These are phyloP conservation scores for Fusarium xylarioides DNA, from an alignment of 2,329 filamentous ascomycete species.

Conservation along the genomic window DNA sequence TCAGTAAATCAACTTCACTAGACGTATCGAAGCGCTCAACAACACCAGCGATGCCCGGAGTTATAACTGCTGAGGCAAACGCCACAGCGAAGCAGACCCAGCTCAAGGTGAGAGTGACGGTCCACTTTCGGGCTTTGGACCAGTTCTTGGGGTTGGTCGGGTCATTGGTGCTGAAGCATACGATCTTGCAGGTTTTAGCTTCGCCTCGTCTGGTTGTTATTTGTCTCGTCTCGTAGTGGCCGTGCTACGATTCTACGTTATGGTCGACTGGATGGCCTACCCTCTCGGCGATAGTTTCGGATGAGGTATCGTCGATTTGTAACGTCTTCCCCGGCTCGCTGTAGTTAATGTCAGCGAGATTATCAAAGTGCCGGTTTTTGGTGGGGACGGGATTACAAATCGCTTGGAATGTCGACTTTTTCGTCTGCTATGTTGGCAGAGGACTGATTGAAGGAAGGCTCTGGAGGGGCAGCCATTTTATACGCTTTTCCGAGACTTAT, in stretches of 20 bases:
- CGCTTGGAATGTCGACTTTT: not conserved
- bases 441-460: not conserved
- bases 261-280: not conserved
- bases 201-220: not conserved
- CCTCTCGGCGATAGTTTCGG: not conserved
- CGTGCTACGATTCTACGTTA: not conserved
- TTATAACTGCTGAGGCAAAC: not conserved
- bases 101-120: not conserved
- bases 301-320: not conserved
- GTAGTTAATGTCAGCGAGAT: not conserved
- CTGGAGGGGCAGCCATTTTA: not conserved
- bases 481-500: not conserved
- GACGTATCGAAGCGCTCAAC: not conserved
- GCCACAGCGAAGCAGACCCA: not conserved
- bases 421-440: not conserved
- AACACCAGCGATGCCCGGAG: not conserved
- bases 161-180: not conserved
- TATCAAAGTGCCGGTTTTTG: accelerated
- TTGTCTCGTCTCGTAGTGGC: not conserved
- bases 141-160: not conserved
- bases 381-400: not conserved
- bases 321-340: not conserved
- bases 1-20: not conserved
- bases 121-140: not conserved
- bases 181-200: not conserved